Conservation (phyloP, 805 yeast genomes). For the Ogataea trehaloabstinens region DNA sequence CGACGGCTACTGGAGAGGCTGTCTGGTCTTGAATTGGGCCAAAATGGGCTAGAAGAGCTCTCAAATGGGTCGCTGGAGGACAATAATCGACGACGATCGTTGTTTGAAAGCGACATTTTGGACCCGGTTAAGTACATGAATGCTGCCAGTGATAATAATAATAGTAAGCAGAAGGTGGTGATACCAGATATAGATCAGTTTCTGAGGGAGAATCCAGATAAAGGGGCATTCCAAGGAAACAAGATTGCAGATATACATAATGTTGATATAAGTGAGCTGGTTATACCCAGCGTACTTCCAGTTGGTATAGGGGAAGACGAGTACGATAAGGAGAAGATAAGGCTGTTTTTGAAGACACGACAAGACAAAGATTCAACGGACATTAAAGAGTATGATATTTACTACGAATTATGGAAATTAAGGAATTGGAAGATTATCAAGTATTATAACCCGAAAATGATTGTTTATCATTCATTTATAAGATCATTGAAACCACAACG, state of each 20-base stretch:
- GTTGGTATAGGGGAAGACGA: constrained; percentile 5
- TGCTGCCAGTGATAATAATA: not conserved
- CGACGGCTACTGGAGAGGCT: constrained; percentile 11
- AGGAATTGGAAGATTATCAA: constrained; percentile 22
- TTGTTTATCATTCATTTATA: constrained; percentile 15
- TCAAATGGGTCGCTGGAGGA: not conserved
- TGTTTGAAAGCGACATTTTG: constrained; percentile 15
- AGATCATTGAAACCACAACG: constrained; percentile 3
- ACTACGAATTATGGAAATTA: constrained; percentile 19
- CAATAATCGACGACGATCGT: constrained; percentile 2
- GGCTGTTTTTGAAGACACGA: constrained; percentile 1
- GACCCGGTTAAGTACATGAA: not conserved
- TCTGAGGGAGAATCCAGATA: constrained; percentile 22
- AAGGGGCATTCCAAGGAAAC: constrained; percentile 3
- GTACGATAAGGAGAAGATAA: constrained; percentile 6
- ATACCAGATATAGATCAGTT: constrained; percentile 27
- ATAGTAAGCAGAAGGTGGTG: constrained; percentile 18
- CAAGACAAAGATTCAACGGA: constrained; percentile 4
- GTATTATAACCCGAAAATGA: constrained; percentile 23
- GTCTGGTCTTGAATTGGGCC: constrained; percentile 5
- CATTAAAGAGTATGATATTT: constrained; percentile 15
- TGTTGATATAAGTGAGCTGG: constrained; percentile 13
- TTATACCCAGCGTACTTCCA: constrained; percentile 12
- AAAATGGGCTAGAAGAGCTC: not conserved
- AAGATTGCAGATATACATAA: constrained; percentile 9